A percentile compares a stretch with the other conserved stretches of the same genome.
phyloP scores from a whole-genome alignment of 305 asterid species.

The Fraxinus angustifolia region DNA sequence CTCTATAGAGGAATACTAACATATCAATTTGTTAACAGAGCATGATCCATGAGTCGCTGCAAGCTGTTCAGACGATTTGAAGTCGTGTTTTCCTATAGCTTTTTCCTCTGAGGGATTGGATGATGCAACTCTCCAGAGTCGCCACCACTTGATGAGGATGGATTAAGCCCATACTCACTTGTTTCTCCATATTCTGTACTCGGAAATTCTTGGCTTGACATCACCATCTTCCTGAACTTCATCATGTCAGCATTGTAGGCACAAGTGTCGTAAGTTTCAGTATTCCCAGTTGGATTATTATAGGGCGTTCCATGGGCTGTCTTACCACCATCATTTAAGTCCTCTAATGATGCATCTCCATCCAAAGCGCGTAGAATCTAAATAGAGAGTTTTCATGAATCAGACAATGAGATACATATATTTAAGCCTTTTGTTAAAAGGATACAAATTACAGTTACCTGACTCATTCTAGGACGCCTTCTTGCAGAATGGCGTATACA shows the following conservation, averaged over 20 bases:
- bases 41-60: background rate
- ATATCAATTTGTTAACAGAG: background rate
- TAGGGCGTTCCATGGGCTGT: conserved; percentile 26
- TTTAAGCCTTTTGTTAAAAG: background rate
- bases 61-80: no score
- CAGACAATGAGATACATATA: background rate
- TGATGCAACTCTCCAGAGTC: conserved; percentile 20
- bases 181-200: conserved; percentile 36
- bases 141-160: conserved; percentile 35
- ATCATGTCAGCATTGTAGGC: conserved; percentile 48
- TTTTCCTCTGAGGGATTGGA: background rate
- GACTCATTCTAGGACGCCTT: conserved; percentile 63
- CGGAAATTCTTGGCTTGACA: conserved; percentile 32
- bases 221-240: conserved; percentile 45
- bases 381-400: background rate
- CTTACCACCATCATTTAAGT: conserved; percentile 42
- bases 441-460: conserved; percentile 23
- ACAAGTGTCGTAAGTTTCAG: conserved; percentile 28
- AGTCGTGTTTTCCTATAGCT: background rate
- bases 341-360: conserved; percentile 43
- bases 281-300: conserved; percentile 23
- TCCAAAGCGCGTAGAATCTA: conserved; percentile 48
- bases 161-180: conserved; percentile 44
- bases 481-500: conserved; percentile 56
- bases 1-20: background rate